Conservation (phyloP, 2,329 filamentous ascomycete species). For the Calonectria pteridis region DNA sequence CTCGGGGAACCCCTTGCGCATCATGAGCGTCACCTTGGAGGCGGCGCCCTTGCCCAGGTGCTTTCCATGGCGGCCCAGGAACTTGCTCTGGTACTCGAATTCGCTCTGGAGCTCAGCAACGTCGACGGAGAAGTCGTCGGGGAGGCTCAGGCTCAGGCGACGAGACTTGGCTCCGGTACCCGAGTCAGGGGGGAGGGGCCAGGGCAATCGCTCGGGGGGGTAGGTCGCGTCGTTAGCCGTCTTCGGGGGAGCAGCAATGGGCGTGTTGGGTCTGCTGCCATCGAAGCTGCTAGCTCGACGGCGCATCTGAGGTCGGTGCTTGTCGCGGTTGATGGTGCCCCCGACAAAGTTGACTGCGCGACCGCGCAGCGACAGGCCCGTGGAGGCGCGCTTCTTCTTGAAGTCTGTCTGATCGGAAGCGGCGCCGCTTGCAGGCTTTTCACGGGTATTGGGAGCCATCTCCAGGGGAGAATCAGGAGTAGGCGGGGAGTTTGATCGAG, state of each 20-base stretch:
- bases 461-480: conserved; percentile 62
- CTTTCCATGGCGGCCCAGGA: conserved; percentile 80
- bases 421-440: conserved; percentile 42
- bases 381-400: conserved; percentile 64
- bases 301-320: conserved; percentile 38
- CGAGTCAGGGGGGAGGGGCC: conserved; percentile 73
- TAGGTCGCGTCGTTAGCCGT: conserved; percentile 45
- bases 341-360: conserved; percentile 63
- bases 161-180: conserved; percentile 83
- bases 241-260: conserved; percentile 27
- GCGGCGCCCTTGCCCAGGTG: conserved; percentile 86
- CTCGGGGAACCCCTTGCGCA: conserved; percentile 71
- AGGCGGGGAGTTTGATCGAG: conserved; percentile 63
- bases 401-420: conserved; percentile 61
- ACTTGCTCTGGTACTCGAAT: conserved; percentile 77
- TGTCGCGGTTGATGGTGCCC: conserved; percentile 39
- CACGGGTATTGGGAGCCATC: conserved; percentile 50
- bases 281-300: conserved; percentile 66
- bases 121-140: conserved; percentile 81
- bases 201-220: conserved; percentile 61
- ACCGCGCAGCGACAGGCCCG: conserved; percentile 62
- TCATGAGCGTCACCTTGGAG: conserved; percentile 86
- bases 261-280: conserved; percentile 46
- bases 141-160: conserved; percentile 79
- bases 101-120: conserved; percentile 76